Base-by-base conservation (phyloP, 805 yeast genomes). In the Yamadazyma philogaea region DNA sequence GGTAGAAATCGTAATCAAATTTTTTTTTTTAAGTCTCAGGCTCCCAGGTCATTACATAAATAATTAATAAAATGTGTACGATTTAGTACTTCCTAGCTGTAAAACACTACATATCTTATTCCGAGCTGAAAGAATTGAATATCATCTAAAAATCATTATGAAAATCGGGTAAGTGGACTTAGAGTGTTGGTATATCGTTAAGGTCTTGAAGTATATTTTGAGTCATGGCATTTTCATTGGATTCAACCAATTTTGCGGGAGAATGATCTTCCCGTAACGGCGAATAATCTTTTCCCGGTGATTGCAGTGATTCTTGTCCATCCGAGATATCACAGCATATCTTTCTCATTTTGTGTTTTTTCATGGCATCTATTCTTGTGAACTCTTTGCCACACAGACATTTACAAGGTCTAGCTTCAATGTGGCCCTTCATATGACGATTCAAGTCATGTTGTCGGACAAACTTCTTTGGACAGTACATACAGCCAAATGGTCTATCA, bases 311-410 rank as follows among this genome's bases (percentile, higher is more conserved):
- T 11, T 44, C 47, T n/a, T 36, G 37, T 14, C 41, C 35, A 6
- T 42, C 45, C 4, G 38, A 31, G 2, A 91, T 95, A 16, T 95
- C 96, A n/a, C 65, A 53, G 57, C 97, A 90, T 30, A 88, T 87
- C 66, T 81, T 79, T 51, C 96, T 75, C 35, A 79, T 70, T 50
- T 87, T 71, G 58, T 91, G 99, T 47, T 91, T 77, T 51, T 79
- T 80, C 60, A 90, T 68, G 0, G 96, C 96, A 68, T 93, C 97
- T 41, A 85, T 83, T 45, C 98, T 74, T 1, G 91, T 82, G 66
- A 93, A 93, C 48, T 82, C 82, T 64, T 90, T 91, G n/a, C 97
- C 96, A 67, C 99, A 95, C 0, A 85, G 84, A 64, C 99, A 93
- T 20, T 69, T 69, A 42, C 70, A 66, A 52, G 76, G 82, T 20